Conservation (phyloP, 306 rosid genomes). For the Castanea crenata region DNA sequence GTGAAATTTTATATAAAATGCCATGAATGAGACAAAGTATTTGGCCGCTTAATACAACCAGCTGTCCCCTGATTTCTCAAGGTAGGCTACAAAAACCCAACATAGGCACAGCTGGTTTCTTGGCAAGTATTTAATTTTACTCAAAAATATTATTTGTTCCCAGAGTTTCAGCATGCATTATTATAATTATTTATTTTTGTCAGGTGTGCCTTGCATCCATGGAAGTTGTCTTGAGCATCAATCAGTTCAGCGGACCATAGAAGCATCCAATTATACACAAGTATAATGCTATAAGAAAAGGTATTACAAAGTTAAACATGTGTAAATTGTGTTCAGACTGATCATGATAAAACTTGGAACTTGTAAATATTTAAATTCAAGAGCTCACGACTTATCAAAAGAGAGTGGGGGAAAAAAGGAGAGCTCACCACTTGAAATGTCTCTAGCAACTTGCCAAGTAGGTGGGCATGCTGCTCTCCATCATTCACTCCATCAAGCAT, state of each 20-base stretch:
- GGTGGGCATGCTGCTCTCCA: slow-evolving; percentile 90
- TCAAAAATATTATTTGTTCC: background rate
- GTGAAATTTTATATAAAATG: background rate
- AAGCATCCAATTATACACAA: background rate
- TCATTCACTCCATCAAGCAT: slow-evolving; percentile 97
- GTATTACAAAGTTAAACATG: background rate
- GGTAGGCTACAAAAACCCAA: background rate
- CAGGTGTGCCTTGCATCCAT: background rate
- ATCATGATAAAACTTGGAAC: slow-evolving; percentile 5
- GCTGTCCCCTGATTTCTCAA: background rate
- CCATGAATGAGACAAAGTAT: background rate
- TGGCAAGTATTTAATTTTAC: background rate
- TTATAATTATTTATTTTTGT: no score
- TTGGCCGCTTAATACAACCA: background rate
- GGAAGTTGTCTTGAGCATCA: background rate
- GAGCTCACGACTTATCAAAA: slow-evolving; percentile 60
- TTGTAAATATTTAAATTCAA: slow-evolving; percentile 3
- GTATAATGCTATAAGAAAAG: background rate
- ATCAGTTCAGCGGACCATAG: no score
- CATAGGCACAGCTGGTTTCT: background rate
- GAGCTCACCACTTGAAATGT: slow-evolving; percentile 83
- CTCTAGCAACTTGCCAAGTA: slow-evolving; percentile 72
- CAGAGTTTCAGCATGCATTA: background rate
- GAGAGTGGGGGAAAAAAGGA: no score
- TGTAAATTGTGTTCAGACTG: background rate